A percentile compares a stretch with the other conserved stretches of the same genome.
Evolutionary conservation across 2,329 filamentous ascomycete species (phyloP).

Genomic region (Didymella pomorum): DNA sequence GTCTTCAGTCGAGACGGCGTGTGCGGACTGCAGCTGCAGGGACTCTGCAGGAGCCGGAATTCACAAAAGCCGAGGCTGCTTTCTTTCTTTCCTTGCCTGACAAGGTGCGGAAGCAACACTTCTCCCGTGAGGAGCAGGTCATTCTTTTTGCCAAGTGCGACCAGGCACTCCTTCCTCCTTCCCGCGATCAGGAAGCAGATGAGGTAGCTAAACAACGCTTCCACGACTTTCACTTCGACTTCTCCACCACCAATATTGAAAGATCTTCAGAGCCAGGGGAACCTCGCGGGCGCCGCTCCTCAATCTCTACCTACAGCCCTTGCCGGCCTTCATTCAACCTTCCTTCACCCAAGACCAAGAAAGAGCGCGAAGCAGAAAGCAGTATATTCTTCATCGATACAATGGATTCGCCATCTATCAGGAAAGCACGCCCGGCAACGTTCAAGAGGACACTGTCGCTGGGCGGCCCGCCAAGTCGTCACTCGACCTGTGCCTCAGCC

Average conservation of each 20-base stretch:
- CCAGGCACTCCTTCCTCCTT: slow-evolving; percentile 26
- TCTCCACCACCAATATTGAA: slow-evolving; percentile 23
- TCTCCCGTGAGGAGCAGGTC: slow-evolving; percentile 75
- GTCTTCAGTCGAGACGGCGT: slow-evolving; percentile 10
- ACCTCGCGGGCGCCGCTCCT: slow-evolving; percentile 29
- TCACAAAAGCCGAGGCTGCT: slow-evolving; percentile 65
- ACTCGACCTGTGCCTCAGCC: slow-evolving; percentile 56
- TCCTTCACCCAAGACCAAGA: slow-evolving; percentile 22
- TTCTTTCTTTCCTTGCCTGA: slow-evolving; percentile 76
- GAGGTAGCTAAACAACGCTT: slow-evolving; percentile 41
- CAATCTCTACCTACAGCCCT: slow-evolving; percentile 32
- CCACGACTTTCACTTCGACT: slow-evolving; percentile 45
- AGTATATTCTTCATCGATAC: slow-evolving; percentile 36
- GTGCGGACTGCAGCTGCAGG: slow-evolving; percentile 7
- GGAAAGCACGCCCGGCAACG: slow-evolving; percentile 56
- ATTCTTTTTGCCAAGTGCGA: slow-evolving; percentile 57
- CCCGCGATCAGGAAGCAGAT: slow-evolving; percentile 10
- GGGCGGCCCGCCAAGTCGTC: slow-evolving; percentile 69
- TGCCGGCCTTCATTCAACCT: slow-evolving; percentile 22
- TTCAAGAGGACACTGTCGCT: slow-evolving; percentile 70
- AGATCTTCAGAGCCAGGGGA: slow-evolving; percentile 22
- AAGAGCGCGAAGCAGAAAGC: slow-evolving; percentile 29
- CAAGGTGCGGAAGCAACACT: slow-evolving; percentile 74
- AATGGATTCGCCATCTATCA: slow-evolving; percentile 30
- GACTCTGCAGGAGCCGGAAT: slow-evolving; percentile 39